Percentiles rank a stretch among this genome's conserved stretches.
Evolutionary conservation across 768 basidiomycete species (phyloP).

Genomic region (Chlorophyllum brunneum): DNA sequence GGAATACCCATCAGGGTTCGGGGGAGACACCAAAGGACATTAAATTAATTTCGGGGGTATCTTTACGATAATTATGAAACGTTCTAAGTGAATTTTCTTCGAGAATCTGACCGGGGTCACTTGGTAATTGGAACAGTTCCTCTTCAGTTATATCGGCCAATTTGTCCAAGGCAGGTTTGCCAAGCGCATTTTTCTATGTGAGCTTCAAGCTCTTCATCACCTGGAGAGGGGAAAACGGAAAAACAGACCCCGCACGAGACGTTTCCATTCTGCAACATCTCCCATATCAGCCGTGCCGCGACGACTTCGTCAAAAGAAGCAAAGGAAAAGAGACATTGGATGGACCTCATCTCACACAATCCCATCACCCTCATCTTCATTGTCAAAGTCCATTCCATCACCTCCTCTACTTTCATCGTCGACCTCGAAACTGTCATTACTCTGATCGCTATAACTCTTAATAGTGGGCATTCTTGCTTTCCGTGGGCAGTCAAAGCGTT

Average conservation of each 20-base stretch:
- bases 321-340: slow-evolving; percentile 14
- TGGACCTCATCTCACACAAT: slow-evolving; percentile 68
- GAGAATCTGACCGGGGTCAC: not conserved
- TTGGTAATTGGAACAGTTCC: slow-evolving; percentile 26
- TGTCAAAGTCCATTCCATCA: too few relatives aligned
- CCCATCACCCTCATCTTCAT: slow-evolving; percentile 42
- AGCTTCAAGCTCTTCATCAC: slow-evolving; percentile 54
- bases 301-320: slow-evolving; percentile 2
- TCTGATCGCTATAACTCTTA: slow-evolving; percentile 32
- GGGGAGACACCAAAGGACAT: too few relatives aligned
- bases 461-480: slow-evolving; percentile 51
- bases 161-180: slow-evolving; percentile 35
- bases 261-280: slow-evolving; percentile 58
- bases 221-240: slow-evolving; percentile 13
- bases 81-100: slow-evolving; percentile 27
- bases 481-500: slow-evolving; percentile 58
- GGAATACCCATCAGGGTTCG: too few relatives aligned
- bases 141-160: slow-evolving; percentile 46
- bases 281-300: slow-evolving; percentile 57
- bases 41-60: too few relatives aligned
- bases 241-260: slow-evolving; percentile 40
- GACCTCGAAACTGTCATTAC: slow-evolving; percentile 49
- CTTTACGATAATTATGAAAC: too few relatives aligned
- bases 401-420: slow-evolving; percentile 31
- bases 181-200: slow-evolving; percentile 53